Conservation (phyloP, 495 filamentous ascomycete species). For the Aspergillus homomorphus region DNA sequence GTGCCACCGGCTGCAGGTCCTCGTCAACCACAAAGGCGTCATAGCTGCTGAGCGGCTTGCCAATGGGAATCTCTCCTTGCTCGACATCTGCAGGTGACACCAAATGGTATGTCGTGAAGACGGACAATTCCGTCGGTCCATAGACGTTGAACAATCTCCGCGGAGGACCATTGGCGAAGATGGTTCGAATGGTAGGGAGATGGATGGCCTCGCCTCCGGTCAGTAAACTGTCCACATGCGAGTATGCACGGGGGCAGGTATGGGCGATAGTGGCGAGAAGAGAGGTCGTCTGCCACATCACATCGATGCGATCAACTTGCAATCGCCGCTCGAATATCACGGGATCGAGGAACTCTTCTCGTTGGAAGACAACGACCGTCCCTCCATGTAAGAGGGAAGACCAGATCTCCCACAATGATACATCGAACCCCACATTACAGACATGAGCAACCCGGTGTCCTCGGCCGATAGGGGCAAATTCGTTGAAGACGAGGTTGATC, state of each 20-base stretch:
- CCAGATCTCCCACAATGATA: constrained; percentile 29
- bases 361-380: constrained; percentile 16
- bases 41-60: constrained; percentile 15
- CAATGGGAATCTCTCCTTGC: constrained; percentile 13
- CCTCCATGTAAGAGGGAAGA: constrained; percentile 18
- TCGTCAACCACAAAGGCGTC: constrained; percentile 38
- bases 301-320: constrained; percentile 5
- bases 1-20: constrained; percentile 27
- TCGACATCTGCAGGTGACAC: constrained; percentile 10
- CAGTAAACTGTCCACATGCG: constrained; percentile 9
- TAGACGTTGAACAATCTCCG: constrained; percentile 30
- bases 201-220: constrained; percentile 25
- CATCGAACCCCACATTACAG: constrained; percentile 27
- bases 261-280: constrained; percentile 19
- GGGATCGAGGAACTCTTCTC: constrained; percentile 13
- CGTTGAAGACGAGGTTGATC: constrained; percentile 21
- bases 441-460: constrained; percentile 21
- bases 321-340: constrained; percentile 5
- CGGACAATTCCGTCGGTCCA: constrained; percentile 30
- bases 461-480: constrained; percentile 10
- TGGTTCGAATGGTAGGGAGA: constrained; percentile 12
- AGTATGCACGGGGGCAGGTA: constrained; percentile 14
- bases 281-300: constrained; percentile 21
- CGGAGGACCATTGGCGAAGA: constrained; percentile 18
- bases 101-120: constrained; percentile 12